Conservation (phyloP, 805 yeast species). For the Saccharomycopsis fibuligera region DNA sequence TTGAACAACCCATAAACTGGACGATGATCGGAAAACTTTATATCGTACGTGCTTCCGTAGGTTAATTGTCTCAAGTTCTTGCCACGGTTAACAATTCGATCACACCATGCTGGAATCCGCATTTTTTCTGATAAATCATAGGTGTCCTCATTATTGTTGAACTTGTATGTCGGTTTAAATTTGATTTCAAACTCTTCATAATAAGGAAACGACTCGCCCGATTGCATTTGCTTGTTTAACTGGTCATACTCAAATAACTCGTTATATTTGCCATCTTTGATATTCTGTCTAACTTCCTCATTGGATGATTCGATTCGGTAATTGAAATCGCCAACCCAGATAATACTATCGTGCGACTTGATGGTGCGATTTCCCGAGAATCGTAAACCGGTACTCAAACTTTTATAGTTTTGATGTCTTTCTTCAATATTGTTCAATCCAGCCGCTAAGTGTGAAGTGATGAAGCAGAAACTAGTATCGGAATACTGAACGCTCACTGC, state of each 20-base stretch:
- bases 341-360: constrained; percentile 72
- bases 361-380: constrained; percentile 55
- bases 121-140: constrained; percentile 91
- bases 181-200: constrained; percentile 74
- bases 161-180: constrained; percentile 91
- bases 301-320: constrained; percentile 70
- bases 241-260: constrained; percentile 71
- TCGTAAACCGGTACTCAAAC: constrained; percentile 62
- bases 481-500: constrained; percentile 61
- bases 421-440: constrained; percentile 78
- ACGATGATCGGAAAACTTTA: constrained; percentile 79
- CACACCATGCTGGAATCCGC: constrained; percentile 98
- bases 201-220: constrained; percentile 72
- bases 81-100: constrained; percentile 68
- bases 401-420: constrained; percentile 79
- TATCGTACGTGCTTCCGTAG: constrained; percentile 52
- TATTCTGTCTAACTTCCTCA: constrained; percentile 57
- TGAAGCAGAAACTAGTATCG: constrained; percentile 67
- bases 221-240: constrained; percentile 64
- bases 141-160: constrained; percentile 72
- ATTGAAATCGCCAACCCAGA: constrained; percentile 94
- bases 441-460: constrained; percentile 89
- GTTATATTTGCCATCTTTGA: constrained; percentile 41
- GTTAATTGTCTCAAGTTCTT: constrained; percentile 48
- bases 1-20: constrained; percentile 76